These are phyloP conservation scores for Trametes hirsuta DNA, from an alignment of 1,284 basidiomycete genomes.

Conservation along the genomic window DNA sequence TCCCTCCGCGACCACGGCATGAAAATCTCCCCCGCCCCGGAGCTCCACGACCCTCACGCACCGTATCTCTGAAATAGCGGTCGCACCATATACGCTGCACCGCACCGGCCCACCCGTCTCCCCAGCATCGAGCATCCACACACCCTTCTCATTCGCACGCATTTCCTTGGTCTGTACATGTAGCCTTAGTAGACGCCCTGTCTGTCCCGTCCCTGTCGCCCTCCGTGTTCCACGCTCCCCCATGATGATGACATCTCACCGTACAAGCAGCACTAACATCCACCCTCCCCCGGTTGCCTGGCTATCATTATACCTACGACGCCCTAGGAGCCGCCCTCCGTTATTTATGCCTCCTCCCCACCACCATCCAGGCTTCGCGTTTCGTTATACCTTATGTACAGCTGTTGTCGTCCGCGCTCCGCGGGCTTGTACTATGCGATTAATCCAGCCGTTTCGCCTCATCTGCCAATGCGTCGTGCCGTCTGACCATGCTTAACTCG, in stretches of 20 bases:
- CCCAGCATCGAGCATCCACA: background rate
- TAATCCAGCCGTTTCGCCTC: background rate
- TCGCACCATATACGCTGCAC: background rate
- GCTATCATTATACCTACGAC: constrained; percentile 16
- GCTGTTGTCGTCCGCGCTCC: background rate
- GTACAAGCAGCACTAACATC: background rate
- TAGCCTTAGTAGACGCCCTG: constrained; percentile 21
- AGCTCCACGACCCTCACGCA: constrained; percentile 12
- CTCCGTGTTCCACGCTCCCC: background rate
- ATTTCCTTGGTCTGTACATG: constrained; percentile 17
- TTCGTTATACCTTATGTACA: constrained; percentile 5
- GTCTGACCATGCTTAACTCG: too few relatives aligned
- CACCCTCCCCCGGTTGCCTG: constrained; percentile 2
- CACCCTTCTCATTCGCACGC: background rate
- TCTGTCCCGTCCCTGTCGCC: background rate
- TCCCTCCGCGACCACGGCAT: constrained; percentile 33
- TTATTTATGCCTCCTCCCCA: constrained; percentile 3
- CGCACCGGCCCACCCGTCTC: background rate
- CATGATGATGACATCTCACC: background rate
- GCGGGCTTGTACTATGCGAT: constrained; percentile 10
- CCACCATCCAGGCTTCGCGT: background rate
- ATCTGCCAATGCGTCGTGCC: too few relatives aligned
- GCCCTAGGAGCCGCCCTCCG: background rate
- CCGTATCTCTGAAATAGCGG: constrained; percentile 8
- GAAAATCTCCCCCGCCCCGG: constrained; percentile 10